A percentile compares a stretch with the other conserved stretches of the same genome.
Evolutionary conservation across 257 asterid genomes (phyloP).

Genomic region (Nicotiana paniculata): DNA sequence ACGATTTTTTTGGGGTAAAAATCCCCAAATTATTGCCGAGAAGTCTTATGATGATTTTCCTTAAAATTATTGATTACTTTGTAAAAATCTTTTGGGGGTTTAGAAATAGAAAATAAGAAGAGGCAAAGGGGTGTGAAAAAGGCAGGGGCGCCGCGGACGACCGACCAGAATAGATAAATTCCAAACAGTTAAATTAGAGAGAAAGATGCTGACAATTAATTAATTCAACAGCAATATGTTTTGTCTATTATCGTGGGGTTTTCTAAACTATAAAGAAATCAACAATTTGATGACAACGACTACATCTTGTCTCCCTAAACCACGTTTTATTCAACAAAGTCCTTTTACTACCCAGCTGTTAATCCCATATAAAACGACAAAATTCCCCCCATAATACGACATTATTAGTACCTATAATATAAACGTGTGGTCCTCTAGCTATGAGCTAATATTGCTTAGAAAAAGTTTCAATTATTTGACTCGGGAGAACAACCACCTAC

Average conservation of each 20-base stretch:
- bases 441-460: background rate
- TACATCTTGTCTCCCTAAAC: background rate
- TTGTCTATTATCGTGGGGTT: background rate
- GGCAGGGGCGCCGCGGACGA: background rate
- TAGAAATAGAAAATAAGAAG: background rate
- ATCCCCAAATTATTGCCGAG: too few relatives aligned
- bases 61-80: background rate
- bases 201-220: background rate
- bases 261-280: background rate
- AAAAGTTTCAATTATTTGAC: background rate
- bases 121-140: background rate
- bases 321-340: slow-evolving; percentile 2
- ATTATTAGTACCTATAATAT: background rate
- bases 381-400: background rate
- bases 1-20: too few relatives aligned
- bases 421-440: background rate
- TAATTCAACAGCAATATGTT: background rate
- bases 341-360: background rate
- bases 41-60: background rate
- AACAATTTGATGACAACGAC: background rate
- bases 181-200: background rate
- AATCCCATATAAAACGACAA: background rate
- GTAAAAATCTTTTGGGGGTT: background rate
- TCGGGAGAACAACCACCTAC: background rate
- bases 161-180: background rate